Evolutionary conservation across 257 asterid genomes (phyloP), one percentile per base, ranked within the genome.

Genomic region (Nicotiana paniculata): DNA sequence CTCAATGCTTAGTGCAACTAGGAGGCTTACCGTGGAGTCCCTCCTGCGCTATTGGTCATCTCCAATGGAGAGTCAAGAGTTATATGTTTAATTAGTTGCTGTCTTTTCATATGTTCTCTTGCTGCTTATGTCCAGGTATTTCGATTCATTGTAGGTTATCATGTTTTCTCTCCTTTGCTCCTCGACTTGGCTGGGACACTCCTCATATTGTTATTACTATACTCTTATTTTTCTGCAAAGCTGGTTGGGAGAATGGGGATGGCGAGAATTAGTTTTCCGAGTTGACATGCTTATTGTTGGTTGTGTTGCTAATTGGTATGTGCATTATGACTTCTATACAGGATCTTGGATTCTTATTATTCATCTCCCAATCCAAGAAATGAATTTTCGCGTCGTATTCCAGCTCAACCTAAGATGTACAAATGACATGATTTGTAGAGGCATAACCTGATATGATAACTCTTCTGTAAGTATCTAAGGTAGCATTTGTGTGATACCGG

Each of bases 11-110:
- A 91, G 95, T 85, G 97, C 97, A 43, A 93, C 97, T 24, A 87
- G 99, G 85, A 93, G 99, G 87, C 89, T 96, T 66, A 93, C 97
- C 24, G 95, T 93, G 57, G 97, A 94, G 85, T 94, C 97, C n/a
- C 92, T 96, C 63, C 84, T 96, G 81, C 91, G 92, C 65, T 88
- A 92, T 83, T 96, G 99, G 99, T 90, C 97, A 32, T 93, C 98
- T 74, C 97, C 97, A 35, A 87, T 90, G 97, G 97, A 96, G 28
- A 91, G 97, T 85, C 92, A 90, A 81, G 99, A 95, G 85, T 80
- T 93, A 77, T 89, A 85, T 53, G 72, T 90, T 35, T 89, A 84
- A 72, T 51, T 26, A 55, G 70, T 65, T 51, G 76, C 11, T 80
- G 51, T 74, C 33, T 69, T 81, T 59, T 33, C 69, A 6, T 58